Percentiles rank a stretch among this genome's conserved stretches.
Conservation (phyloP, 257 asterid genomes). For the Penstemon davidsonii region DNA sequence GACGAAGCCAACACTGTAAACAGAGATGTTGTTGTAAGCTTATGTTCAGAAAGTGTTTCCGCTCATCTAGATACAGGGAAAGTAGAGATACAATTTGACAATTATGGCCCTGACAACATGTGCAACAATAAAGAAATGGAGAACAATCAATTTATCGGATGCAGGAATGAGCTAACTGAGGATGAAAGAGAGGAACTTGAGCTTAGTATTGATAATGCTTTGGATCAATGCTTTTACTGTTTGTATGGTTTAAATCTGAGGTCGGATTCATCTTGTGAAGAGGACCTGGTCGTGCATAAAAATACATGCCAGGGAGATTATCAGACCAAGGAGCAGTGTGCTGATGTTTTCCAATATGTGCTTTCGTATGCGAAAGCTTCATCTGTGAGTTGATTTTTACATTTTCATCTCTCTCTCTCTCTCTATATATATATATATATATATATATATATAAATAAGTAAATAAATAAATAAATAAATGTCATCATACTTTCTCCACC, state of each 20-base stretch:
- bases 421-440: not conserved
- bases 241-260: constrained; percentile 89
- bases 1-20: constrained; percentile 34
- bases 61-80: constrained; percentile 39
- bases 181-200: constrained; percentile 93
- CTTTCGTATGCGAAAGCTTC: constrained; percentile 96
- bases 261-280: constrained; percentile 88
- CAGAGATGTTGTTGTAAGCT: constrained; percentile 40
- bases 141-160: constrained; percentile 38
- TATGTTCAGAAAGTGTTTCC: constrained; percentile 41
- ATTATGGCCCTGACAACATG: constrained; percentile 37
- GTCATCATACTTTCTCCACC: constrained; percentile 1
- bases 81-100: constrained; percentile 38
- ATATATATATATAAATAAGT: too few species aligned
- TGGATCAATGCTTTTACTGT: constrained; percentile 96
- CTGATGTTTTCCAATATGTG: constrained; percentile 89
- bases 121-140: constrained; percentile 39
- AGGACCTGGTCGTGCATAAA: constrained; percentile 82
- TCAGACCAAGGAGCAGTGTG: constrained; percentile 98
- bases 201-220: constrained; percentile 75
- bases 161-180: constrained; percentile 59
- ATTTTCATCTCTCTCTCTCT: constrained; percentile 9
- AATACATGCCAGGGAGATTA: constrained; percentile 95
- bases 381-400: constrained; percentile 60
- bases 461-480: too few species aligned